A percentile compares a stretch with the other conserved stretches of the same genome.
Conservation (phyloP, 192 early-diverging fungal species). For the Dispira simplex region DNA sequence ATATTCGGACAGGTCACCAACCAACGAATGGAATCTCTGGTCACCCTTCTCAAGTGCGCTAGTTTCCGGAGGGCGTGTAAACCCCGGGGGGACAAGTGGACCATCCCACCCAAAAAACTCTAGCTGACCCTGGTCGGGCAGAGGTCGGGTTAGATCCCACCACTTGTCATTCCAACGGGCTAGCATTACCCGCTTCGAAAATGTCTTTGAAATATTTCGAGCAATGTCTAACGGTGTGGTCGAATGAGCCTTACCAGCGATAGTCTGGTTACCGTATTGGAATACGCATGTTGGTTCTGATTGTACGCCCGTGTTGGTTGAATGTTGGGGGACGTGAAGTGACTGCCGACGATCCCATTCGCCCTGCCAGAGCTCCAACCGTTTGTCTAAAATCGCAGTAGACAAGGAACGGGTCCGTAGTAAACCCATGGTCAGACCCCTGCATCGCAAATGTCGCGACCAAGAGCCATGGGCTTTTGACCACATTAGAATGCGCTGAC, state of each 20-base stretch:
- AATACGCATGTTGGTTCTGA: not conserved
- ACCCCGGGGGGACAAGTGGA: not conserved
- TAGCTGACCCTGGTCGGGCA: not conserved
- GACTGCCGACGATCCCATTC: not conserved
- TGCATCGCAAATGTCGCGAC: no score
- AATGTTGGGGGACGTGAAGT: not conserved
- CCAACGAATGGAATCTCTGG: not conserved
- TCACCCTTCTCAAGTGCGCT: not conserved
- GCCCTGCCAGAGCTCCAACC: not conserved
- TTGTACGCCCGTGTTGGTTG: not conserved
- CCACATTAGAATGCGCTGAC: no score
- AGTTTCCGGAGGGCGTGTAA: not conserved
- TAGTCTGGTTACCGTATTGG: not conserved
- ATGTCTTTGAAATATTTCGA: not conserved
- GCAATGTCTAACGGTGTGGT: not conserved
- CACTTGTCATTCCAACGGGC: not conserved
- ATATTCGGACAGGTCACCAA: not conserved
- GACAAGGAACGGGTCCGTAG: not conserved
- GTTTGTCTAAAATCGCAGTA: not conserved
- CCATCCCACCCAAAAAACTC: not conserved
- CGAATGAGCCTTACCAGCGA: not conserved
- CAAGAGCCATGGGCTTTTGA: no score
- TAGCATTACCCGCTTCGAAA: not conserved
- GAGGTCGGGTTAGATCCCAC: not conserved
- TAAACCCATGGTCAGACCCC: no score